Base-by-base conservation (phyloP, 2,329 filamentous ascomycete species). In the Colletotrichum navitas region DNA sequence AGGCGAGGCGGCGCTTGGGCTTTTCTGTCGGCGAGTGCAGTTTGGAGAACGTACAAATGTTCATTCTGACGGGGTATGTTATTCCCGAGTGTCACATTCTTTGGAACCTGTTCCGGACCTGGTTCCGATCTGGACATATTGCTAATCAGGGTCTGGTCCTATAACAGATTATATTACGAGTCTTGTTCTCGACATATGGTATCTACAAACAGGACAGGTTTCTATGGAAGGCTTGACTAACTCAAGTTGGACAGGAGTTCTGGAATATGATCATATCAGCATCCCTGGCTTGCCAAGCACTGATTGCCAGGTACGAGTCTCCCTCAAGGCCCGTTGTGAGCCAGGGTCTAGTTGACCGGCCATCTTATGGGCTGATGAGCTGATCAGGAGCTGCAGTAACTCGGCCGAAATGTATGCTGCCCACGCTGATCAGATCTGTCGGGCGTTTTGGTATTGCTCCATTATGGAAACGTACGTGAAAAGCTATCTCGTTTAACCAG, bases 31-130 rank as follows among this genome's bases (percentile, higher is more conserved):
- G 85, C 1, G 85, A 88, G 32, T 88, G 84, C 75, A 88, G 84
- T 61, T 77, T 91, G 34, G 88, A 90, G 74, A 89, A 87, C 71
- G 83, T 90, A 10, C 89, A 91, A 75, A 85, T 89, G 56, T 85
- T 86, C 74, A 82, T 88, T 8, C 80, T 91, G 36, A 83, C 87
- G 68, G 87, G 87, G 86, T 88, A 78, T 77, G 83, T 64, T 29
- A 7, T 49, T 32, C 41, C 45, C n/a, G 18, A 51, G 10, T n/a
- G 29, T 7, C n/a, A 49, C 34, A 26, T 18, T 51, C n/a, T 14
- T 12, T 29, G 24, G 54, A 29, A 12, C 54, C 14, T 18, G 16
- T 34, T 6, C 43, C 34, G 52, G 34, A 14, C 21, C 34, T 34
- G 41, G 26, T 3, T 32, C n/a, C 52, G 8, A 34, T 10, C 32